These are phyloP conservation scores for Leavenworthia alabamica DNA, from an alignment of 345 rosid genomes.

Conservation along the genomic window DNA sequence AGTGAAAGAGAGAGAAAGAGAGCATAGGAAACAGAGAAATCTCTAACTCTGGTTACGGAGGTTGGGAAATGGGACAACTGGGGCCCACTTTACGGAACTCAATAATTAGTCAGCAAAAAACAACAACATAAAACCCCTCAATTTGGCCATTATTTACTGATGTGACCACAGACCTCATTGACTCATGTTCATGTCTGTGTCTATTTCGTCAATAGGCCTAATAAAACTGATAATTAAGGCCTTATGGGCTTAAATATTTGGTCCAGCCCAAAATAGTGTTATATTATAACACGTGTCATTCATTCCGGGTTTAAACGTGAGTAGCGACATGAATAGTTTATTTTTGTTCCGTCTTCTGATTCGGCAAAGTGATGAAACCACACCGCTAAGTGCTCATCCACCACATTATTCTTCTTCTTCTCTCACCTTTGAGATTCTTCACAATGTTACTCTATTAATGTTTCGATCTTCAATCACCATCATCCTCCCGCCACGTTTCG, in stretches of 20 bases:
- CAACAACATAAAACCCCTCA: slow-evolving; percentile 7
- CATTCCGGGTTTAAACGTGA: not conserved
- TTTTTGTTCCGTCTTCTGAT: not conserved
- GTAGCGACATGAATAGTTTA: slow-evolving; percentile 22
- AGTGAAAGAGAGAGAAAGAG: not conserved
- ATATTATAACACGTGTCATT: slow-evolving; percentile 11
- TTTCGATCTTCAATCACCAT: not conserved
- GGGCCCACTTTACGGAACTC: slow-evolving; percentile 25
- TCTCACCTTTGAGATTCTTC: not conserved
- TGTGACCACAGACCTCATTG: not conserved
- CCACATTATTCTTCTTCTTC: not conserved
- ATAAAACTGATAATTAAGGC: not conserved
- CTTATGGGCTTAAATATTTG: not conserved
- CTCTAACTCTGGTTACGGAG: slow-evolving; percentile 16
- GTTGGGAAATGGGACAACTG: slow-evolving; percentile 9
- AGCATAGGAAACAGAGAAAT: slow-evolving; percentile 29
- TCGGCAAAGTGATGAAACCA: slow-evolving; percentile 15
- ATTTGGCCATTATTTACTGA: slow-evolving; percentile 21
- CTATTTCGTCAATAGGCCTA: not conserved
- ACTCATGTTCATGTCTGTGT: not conserved
- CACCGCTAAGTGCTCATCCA: slow-evolving; percentile 29
- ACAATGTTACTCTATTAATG: not conserved
- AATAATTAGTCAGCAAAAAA: slow-evolving; percentile 1
- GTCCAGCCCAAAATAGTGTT: slow-evolving; percentile 2
- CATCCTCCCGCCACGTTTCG: not conserved